Percentiles rank a stretch among this genome's conserved stretches.
phyloP scores from a whole-genome alignment of 148 eudicot species.

The Rhododendron ovatum region DNA sequence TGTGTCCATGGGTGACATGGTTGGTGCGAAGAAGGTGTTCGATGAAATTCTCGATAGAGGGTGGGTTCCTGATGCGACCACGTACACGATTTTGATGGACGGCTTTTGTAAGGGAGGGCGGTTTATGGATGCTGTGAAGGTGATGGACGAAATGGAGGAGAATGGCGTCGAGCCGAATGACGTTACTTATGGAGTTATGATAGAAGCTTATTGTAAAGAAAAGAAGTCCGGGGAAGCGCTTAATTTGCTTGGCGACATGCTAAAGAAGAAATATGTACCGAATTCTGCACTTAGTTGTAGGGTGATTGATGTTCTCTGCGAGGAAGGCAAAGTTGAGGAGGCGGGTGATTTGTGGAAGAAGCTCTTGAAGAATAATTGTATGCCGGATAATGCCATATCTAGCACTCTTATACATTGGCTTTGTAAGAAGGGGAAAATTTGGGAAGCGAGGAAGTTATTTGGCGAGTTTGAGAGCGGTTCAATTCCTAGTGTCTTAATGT shows the following conservation, averaged over 20 bases:
- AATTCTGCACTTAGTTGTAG: constrained; percentile 61
- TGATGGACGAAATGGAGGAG: constrained; percentile 94
- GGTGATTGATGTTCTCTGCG: constrained; percentile 72
- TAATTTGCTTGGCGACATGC: constrained; percentile 73
- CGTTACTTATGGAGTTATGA: constrained; percentile 74
- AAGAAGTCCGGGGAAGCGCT: constrained; percentile 69
- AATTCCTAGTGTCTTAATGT: constrained; percentile 64
- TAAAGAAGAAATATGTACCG: constrained; percentile 58
- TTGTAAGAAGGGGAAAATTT: constrained; percentile 64
- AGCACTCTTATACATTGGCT: constrained; percentile 88
- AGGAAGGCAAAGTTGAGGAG: constrained; percentile 60
- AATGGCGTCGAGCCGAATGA: constrained; percentile 64
- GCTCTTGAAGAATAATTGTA: constrained; percentile 63
- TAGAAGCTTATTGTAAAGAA: constrained; percentile 73
- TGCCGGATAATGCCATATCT: constrained; percentile 56
- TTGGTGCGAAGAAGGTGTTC: constrained; percentile 57
- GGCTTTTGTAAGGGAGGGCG: constrained; percentile 71
- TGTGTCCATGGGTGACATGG: constrained; percentile 58
- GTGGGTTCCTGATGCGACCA: constrained; percentile 75
- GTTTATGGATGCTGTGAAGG: constrained; percentile 61
- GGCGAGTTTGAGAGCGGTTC: constrained; percentile 72
- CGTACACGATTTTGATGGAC: constrained; percentile 72
- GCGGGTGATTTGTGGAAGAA: constrained; percentile 73
- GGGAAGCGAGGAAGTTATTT: constrained; percentile 73
- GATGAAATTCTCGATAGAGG: constrained; percentile 73